Base-by-base conservation (phyloP, 2,329 filamentous ascomycete genomes). In the Elsinoe australis region DNA sequence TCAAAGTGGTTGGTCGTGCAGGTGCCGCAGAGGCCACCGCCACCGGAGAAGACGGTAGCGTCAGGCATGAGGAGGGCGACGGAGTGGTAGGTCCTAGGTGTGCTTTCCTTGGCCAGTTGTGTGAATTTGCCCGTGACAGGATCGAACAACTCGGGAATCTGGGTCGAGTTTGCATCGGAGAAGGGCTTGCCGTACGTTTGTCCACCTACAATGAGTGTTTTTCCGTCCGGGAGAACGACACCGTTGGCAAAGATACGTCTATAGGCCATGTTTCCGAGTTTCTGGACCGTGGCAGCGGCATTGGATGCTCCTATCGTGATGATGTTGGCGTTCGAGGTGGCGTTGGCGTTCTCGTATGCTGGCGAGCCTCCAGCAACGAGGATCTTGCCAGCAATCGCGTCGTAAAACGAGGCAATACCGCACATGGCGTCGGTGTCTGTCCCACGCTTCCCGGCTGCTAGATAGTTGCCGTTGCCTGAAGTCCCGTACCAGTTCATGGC, bases 61-160 rank as follows among this genome's bases (percentile, higher is more conserved):
- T 81, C 77, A 5, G 78, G 68, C 3, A 81, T 65, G 5, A 81
- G 66, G 9, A 81, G 64, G 6, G 76, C 73, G 19, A 80, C 75
- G 9, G 74, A 78, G 60, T 82, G 78, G 62, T 82, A 82, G 12
- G 32, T 71, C 6, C 72, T 64, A 1, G 68, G 64, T 2, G 71
- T 64, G 0, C 64, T 54, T 15, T 36, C 50, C 10, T 42, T 33
- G 7, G 42, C 39, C 33, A 52, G 19, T 19, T 46, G 41, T 6
- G 53, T 53, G 28, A 50, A 55, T n/a, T 15, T 48, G 15, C 45
- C 29, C 3, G 49, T 52, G 3, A 31, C 21, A 7, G 53, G 53
- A 33, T 50, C 42, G 32, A 48, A 55, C 2, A 55, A 34, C 39
- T 55, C 53, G 5, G 53, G 53, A 18, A 33, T 31, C 6, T 50